phyloP scores from a whole-genome alignment of 2,329 filamentous ascomycete genomes.

The Emydomyces testavorans region DNA sequence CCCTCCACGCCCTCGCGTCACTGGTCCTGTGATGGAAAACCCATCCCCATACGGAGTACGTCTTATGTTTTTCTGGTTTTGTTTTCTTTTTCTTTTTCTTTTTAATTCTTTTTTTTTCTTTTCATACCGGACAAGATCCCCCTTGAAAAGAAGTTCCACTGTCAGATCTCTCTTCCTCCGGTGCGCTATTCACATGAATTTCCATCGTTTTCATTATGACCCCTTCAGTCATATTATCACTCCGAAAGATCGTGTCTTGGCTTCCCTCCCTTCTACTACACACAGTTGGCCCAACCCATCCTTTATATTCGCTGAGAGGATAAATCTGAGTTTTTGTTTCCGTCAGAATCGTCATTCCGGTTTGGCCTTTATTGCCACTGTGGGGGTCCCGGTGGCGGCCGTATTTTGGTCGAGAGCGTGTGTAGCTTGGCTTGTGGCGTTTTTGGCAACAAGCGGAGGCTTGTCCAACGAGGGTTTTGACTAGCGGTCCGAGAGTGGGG shows the following conservation, averaged over 20 bases:
- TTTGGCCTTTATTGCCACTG: neutral
- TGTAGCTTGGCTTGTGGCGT: neutral
- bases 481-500: slow-evolving; percentile 10
- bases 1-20: neutral
- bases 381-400: neutral
- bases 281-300: neutral
- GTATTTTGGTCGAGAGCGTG: neutral
- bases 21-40: neutral
- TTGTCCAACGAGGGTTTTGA: slow-evolving; percentile 4
- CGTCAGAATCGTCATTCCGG: neutral
- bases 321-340: neutral
- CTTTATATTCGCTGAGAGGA: slow-evolving; percentile 10
- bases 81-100: no score
- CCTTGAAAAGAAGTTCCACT: neutral
- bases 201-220: slow-evolving; percentile 15
- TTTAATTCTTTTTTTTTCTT: neutral
- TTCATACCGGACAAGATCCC: neutral
- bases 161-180: neutral
- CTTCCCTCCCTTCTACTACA: neutral
- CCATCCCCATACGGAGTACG: neutral
- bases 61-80: no score
- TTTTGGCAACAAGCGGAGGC: neutral
- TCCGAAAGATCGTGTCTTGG: slow-evolving; percentile 1
- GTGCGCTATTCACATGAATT: slow-evolving; percentile 7
- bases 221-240: neutral